phyloP scores from a whole-genome alignment of 108 stramenopile species.

The Cyclostephanos invisitatus region DNA sequence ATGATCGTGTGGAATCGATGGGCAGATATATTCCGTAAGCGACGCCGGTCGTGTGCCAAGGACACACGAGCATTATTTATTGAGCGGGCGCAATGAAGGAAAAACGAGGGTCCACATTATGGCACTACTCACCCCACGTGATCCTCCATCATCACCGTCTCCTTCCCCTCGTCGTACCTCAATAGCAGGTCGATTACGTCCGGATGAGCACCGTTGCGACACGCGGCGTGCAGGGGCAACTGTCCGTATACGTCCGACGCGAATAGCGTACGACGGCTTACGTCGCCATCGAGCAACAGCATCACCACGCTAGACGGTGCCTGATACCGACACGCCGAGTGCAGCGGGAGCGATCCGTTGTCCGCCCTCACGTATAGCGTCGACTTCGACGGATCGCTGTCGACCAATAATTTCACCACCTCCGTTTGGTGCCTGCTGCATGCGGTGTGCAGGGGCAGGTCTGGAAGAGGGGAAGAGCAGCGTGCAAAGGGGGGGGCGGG shows the following conservation, averaged over 20 bases:
- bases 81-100: too few species aligned
- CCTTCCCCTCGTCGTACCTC: conserved; percentile 40
- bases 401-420: conserved; percentile 58
- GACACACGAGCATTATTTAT: too few species aligned
- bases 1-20: too few species aligned
- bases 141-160: conserved; percentile 51
- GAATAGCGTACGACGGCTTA: conserved; percentile 38
- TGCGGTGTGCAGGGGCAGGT: conserved; percentile 44
- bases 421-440: conserved; percentile 35
- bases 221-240: conserved; percentile 67
- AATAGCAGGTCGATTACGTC: conserved; percentile 50
- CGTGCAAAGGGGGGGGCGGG: too few species aligned
- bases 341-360: conserved; percentile 59
- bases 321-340: conserved; percentile 62
- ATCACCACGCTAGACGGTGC: conserved; percentile 55
- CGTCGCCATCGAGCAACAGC: conserved; percentile 50
- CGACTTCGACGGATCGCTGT: conserved; percentile 48
- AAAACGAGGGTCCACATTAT: neutral
- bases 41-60: too few species aligned
- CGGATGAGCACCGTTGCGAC: conserved; percentile 51
- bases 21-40: too few species aligned
- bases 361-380: conserved; percentile 53
- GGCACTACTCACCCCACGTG: conserved; percentile 20
- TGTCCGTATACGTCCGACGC: conserved; percentile 51
- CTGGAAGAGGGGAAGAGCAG: too few species aligned